phyloP scores from a whole-genome alignment of 495 filamentous ascomycete species.

The Podospora anserina region DNA sequence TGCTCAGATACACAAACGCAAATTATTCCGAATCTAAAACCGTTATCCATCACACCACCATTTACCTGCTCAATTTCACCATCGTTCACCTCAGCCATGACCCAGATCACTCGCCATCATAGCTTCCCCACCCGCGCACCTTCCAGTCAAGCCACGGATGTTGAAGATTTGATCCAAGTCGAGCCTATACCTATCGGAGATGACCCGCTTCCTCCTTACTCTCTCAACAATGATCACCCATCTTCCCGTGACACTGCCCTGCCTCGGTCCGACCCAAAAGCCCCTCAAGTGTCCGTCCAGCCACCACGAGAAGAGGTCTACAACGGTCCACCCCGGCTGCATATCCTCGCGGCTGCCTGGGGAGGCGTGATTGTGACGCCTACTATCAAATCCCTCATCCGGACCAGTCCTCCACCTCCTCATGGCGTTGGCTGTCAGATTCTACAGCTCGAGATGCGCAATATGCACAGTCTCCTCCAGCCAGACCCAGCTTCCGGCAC shows the following conservation, averaged over 20 bases:
- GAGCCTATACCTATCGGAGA: background rate
- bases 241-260: background rate
- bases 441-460: constrained; percentile 26
- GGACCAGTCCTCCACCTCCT: background rate
- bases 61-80: background rate
- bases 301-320: constrained; percentile 10
- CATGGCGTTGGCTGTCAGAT: constrained; percentile 9
- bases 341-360: constrained; percentile 29
- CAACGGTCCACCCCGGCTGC: constrained; percentile 8
- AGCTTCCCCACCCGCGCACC: background rate
- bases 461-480: constrained; percentile 15
- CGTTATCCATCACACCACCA: too few relatives aligned
- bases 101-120: background rate
- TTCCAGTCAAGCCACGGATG: background rate
- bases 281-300: background rate
- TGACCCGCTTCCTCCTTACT: background rate
- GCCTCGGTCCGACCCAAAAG: background rate
- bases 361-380: constrained; percentile 29
- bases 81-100: background rate
- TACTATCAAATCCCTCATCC: constrained; percentile 19
- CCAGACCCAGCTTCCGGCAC: constrained; percentile 25
- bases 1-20: background rate
- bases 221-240: background rate
- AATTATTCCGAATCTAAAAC: background rate
- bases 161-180: background rate